Percentiles rank a stretch among this genome's conserved stretches.
phyloP scores from a whole-genome alignment of 345 rosid species.

The Hibiscus syriacus region DNA sequence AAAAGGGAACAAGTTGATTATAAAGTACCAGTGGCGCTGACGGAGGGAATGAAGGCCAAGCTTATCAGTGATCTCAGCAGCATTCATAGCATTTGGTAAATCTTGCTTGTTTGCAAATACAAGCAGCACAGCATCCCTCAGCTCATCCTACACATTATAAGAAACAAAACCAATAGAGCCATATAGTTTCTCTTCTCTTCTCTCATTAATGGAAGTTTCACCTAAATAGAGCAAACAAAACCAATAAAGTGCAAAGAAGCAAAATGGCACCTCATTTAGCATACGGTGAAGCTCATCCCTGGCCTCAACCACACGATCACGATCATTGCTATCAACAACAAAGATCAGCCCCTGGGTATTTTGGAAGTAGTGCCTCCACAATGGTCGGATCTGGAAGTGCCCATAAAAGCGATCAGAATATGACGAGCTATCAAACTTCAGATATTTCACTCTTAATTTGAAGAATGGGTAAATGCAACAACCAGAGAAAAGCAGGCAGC shows the following conservation, averaged over 20 bases:
- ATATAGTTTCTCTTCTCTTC: not conserved
- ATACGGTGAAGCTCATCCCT: conserved; percentile 75
- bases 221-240: not conserved
- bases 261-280: conserved; percentile 55
- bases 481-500: not conserved
- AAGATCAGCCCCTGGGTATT: conserved; percentile 85
- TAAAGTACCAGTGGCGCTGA: conserved; percentile 64
- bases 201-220: not conserved
- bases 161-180: not conserved
- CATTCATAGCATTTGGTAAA: conserved; percentile 84
- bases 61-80: conserved; percentile 80
- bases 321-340: conserved; percentile 82
- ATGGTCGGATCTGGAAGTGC: conserved; percentile 42
- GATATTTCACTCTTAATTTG: not conserved
- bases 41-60: conserved; percentile 84
- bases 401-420: not conserved
- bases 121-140: conserved; percentile 90
- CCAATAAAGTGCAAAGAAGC: not conserved
- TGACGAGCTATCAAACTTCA: not conserved
- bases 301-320: conserved; percentile 67
- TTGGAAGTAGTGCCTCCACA: conserved; percentile 72
- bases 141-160: conserved; percentile 47
- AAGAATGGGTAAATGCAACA: not conserved
- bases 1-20: not conserved
- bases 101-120: conserved; percentile 89